Base-by-base conservation (phyloP, 2,329 filamentous ascomycete species). In the Phaeosphaeria sp. region DNA sequence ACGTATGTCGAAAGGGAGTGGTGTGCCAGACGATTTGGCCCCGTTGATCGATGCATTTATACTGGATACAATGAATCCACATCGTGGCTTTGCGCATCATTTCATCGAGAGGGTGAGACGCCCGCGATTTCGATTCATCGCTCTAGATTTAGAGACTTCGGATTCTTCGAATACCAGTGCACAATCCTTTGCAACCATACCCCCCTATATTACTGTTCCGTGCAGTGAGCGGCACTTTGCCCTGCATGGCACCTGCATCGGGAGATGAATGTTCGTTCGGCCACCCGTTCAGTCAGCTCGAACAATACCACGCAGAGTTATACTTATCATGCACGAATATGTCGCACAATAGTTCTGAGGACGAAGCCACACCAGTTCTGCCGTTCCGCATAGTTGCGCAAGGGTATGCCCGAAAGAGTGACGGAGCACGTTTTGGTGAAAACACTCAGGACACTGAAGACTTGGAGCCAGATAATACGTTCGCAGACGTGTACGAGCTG, bases 381-480 rank as follows among this genome's bases (percentile, higher is more conserved):
- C 64, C 66, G 2, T 67, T 62, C 43, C 49, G 55, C 40, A 66
- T 67, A n/a, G 65, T 61, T 8, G 57, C 30, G 15, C 60, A 62
- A 18, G 63, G 60, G 1, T 62, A 61, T 44, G 61, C 58, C 9
- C 59, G 60, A 21, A 66, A 51, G 22, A 65, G 54, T 25, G 61
- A 67, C 36, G 60, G 65, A 8, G 33, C 59, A 5, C 21, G 52
- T 20, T 68, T 60, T 47, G 61, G 63, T 9, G 30, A 53, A 22
- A 53, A 55, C 8, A 13, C 39, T 17, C 30, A 39, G 24, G 52
- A 55, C 3, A 47, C 57, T 18, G 33, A 48, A 9, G 36, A 42
- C 5, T 44, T 45, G 2, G 15, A 55, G 18, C 25, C 56, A 46
- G 22, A 44, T 53, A 47, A 63, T 55, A 36, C 39, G 6, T 47